Evolutionary conservation across 2,329 filamentous ascomycete genomes (phyloP), one percentile per base, ranked within the genome.

Genomic region (Raffaelea albimanens): DNA sequence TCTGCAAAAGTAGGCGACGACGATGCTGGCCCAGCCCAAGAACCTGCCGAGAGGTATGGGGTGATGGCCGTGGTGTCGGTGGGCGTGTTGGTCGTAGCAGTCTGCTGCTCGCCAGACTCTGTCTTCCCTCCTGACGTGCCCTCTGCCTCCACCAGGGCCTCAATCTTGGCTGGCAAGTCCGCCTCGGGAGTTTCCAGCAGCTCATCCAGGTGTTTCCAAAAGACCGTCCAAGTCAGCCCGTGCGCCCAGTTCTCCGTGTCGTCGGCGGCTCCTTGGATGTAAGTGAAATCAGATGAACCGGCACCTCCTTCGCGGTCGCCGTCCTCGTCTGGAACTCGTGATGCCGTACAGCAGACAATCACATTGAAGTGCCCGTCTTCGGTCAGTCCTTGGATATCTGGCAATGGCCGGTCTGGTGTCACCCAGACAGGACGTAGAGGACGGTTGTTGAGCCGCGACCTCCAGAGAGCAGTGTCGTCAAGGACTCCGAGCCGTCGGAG

Each of bases 221-320:
- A 98, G 0, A 91, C 53, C 0, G 69, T 62, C 0, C 91, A 80
- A 1, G 86, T 93, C 16, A 97, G 74, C 0, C 87, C 88, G 46
- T 77, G 69, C 1, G 89, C 84, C 93, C 93, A 98, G 56, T 87
- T 87, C 69, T 98, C 93, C 13, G 85, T 87, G 62, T 98, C 93
- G 63, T 98, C 93, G 2, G 85, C 93, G 1, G 91, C 91, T 44
- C 93, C 93, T 65, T 97, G 93, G 50, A 98, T 84, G 60, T 98
- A 98, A 31, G n/a, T 10, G 9, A n/a, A 29, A 61, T 97, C 93
- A 62, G 97, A 91, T 2, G 84, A 90, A 1, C 89, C 90, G 43
- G 91, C 90, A 64, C 84, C n/a, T 16, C 41, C 46, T 25, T 29
- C 81, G 23, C 78, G 78, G 55, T 78, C 71, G 61, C 91, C 87